A percentile compares a stretch with the other conserved stretches of the same genome.
Conservation (phyloP, 306 rosid genomes). For the Begonia masoniana region DNA sequence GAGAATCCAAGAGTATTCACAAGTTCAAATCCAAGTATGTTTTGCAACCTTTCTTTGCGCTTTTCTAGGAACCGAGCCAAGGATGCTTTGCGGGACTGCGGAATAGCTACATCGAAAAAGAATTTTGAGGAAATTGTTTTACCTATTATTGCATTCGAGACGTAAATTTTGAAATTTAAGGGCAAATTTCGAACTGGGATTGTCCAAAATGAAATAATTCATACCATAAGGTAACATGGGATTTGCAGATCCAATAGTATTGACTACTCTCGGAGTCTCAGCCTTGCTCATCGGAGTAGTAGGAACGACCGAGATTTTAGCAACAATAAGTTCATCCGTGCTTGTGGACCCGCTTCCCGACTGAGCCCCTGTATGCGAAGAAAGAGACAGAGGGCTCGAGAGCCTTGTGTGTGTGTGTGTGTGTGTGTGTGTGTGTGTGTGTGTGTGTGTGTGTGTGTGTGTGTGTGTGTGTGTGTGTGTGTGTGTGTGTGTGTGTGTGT, state of each 20-base stretch:
- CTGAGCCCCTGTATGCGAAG: conserved; percentile 55
- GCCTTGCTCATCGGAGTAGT: conserved; percentile 36
- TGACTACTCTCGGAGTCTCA: conserved; percentile 40
- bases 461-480: too few relatives aligned
- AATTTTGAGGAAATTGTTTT: background rate
- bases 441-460: too few relatives aligned
- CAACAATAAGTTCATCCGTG: conserved; percentile 56
- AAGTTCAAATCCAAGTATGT: background rate
- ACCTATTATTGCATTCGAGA: too few relatives aligned
- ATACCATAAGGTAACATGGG: conserved; percentile 67
- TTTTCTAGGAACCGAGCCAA: conserved; percentile 85
- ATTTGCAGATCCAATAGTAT: conserved; percentile 16
- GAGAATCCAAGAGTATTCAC: background rate
- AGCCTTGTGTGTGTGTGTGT: background rate
- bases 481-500: too few relatives aligned
- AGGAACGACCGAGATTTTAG: conserved; percentile 35
- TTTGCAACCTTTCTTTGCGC: conserved; percentile 81
- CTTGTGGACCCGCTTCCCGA: conserved; percentile 71
- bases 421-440: too few relatives aligned
- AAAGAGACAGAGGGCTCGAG: conserved; percentile 70
- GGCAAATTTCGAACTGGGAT: background rate
- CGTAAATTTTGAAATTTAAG: background rate
- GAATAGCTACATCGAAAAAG: conserved; percentile 40
- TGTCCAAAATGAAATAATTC: conserved; percentile 2
- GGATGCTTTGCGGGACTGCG: conserved; percentile 95